These are phyloP conservation scores for Chaetomium olivaceum DNA, from an alignment of 2,329 filamentous ascomycete species.

Conservation along the genomic window DNA sequence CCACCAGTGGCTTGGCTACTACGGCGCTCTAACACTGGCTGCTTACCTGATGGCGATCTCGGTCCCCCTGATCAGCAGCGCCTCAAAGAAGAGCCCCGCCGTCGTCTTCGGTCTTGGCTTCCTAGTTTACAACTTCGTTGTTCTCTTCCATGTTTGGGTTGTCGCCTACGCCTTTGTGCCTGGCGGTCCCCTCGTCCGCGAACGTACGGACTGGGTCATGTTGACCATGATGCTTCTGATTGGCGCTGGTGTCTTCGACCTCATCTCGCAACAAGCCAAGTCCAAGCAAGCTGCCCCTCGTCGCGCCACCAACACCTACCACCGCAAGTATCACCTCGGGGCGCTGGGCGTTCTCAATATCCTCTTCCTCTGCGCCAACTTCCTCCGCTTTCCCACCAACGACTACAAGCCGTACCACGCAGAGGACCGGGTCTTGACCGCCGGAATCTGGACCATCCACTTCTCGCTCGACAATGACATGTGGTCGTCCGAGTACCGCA, in stretches of 20 bases:
- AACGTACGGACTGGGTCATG: conserved; percentile 97
- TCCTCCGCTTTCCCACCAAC: conserved; percentile 88
- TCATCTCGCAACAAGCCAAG: conserved; percentile 53
- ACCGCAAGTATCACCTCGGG: conserved; percentile 54
- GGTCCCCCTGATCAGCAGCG: conserved; percentile 72
- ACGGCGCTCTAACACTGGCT: conserved; percentile 74
- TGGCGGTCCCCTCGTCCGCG: conserved; percentile 85
- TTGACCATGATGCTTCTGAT: conserved; percentile 79
- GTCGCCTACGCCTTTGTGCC: conserved; percentile 98
- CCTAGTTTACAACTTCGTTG: conserved; percentile 86
- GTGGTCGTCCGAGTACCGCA: conserved; percentile 95
- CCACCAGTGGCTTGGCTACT: conserved; percentile 85
- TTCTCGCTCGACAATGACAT: conserved; percentile 98
- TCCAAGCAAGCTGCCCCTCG: conserved; percentile 44
- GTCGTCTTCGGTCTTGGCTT: conserved; percentile 86
- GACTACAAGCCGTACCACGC: conserved; percentile 89
- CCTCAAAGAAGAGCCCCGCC: conserved; percentile 74
- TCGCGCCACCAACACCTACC: conserved; percentile 35
- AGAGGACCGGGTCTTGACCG: conserved; percentile 83
- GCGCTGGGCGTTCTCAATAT: conserved; percentile 76
- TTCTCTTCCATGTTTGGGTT: conserved; percentile 98
- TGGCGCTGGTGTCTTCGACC: conserved; percentile 79
- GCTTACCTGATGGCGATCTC: conserved; percentile 81
- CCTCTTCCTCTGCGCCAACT: conserved; percentile 76
- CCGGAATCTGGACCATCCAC: conserved; percentile 98